Conservation (phyloP, 2,329 filamentous ascomycete genomes). For the Penicillium sp. region DNA sequence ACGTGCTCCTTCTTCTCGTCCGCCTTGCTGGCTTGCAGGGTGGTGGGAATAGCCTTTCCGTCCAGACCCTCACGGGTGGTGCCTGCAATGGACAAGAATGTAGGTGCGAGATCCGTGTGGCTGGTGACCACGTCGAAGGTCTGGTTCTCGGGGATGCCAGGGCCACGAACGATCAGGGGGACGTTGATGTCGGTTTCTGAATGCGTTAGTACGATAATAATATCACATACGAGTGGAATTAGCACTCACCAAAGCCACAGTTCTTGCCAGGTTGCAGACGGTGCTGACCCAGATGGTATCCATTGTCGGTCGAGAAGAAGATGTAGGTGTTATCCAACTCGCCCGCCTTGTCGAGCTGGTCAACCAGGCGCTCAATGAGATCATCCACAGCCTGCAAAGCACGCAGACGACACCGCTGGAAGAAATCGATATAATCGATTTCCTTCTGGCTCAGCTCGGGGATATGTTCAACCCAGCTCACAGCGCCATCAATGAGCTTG, state of each 20-base stretch:
- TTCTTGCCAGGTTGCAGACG: slow-evolving; percentile 54
- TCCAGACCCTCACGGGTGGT: slow-evolving; percentile 50
- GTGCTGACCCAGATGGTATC: slow-evolving; percentile 57
- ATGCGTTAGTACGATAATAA: background rate
- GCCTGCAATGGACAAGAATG: slow-evolving; percentile 46
- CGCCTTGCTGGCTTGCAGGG: slow-evolving; percentile 19
- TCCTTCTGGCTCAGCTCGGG: slow-evolving; percentile 43
- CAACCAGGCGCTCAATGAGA: slow-evolving; percentile 45
- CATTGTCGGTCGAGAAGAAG: slow-evolving; percentile 57
- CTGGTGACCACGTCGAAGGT: slow-evolving; percentile 50
- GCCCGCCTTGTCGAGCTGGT: slow-evolving; percentile 36
- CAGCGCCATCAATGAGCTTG: slow-evolving; percentile 43
- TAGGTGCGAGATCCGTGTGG: slow-evolving; percentile 61
- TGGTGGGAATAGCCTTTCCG: slow-evolving; percentile 49
- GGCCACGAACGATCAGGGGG: slow-evolving; percentile 55
- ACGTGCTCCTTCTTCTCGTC: slow-evolving; percentile 48
- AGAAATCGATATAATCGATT: slow-evolving; percentile 50
- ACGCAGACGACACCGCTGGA: slow-evolving; percentile 46
- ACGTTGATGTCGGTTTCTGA: slow-evolving; percentile 50
- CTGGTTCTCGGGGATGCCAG: slow-evolving; percentile 46
- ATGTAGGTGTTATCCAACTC: slow-evolving; percentile 52
- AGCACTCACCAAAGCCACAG: slow-evolving; percentile 50
- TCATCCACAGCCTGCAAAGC: slow-evolving; percentile 53
- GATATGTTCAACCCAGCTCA: slow-evolving; percentile 43
- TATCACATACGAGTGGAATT: fast-evolving